Conservation (phyloP, 2,329 filamentous ascomycete species). For the Macrophomina pseudophaseolina region DNA sequence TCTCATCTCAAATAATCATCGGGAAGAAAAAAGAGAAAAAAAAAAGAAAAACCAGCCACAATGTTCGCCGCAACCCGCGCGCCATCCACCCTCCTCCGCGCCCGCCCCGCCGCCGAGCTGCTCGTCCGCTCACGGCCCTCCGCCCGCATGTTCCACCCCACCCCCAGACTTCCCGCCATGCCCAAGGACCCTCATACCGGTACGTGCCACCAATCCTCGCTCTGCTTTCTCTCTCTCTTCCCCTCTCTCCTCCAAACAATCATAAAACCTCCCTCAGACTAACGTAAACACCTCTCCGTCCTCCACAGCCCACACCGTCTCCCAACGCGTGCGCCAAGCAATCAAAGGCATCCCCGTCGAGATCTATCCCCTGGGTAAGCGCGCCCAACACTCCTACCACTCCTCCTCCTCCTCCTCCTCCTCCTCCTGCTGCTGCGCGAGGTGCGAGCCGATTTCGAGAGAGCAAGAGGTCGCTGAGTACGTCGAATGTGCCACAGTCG, state of each 20-base stretch:
- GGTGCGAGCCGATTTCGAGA: neutral
- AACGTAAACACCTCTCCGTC: neutral
- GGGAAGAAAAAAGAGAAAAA: too few relatives aligned
- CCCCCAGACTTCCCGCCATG: conserved; percentile 1
- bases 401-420: neutral
- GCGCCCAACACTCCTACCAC: neutral
- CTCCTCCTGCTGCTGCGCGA: neutral
- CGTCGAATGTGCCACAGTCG: conserved; percentile 20
- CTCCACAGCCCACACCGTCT: conserved; percentile 5
- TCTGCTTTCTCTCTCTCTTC: neutral
- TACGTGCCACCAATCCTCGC: neutral
- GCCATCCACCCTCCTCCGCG: conserved; percentile 14
- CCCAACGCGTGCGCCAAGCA: conserved; percentile 12
- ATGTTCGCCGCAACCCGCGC: conserved; percentile 13
- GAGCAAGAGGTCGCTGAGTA: conserved; percentile 3
- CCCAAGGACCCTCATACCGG: conserved; percentile 9
- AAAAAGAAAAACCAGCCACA: neutral
- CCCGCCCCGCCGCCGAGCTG: conserved; percentile 14
- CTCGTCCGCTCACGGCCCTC: neutral
- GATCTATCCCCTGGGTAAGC: conserved; percentile 24
- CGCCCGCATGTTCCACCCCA: conserved; percentile 5
- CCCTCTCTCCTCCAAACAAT: neutral
- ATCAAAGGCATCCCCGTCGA: conserved; percentile 21
- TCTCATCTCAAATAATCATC: neutral
- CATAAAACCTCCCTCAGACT: neutral